Evolutionary conservation across 306 rosid species (phyloP).

Genomic region (Pyrus communis): DNA sequence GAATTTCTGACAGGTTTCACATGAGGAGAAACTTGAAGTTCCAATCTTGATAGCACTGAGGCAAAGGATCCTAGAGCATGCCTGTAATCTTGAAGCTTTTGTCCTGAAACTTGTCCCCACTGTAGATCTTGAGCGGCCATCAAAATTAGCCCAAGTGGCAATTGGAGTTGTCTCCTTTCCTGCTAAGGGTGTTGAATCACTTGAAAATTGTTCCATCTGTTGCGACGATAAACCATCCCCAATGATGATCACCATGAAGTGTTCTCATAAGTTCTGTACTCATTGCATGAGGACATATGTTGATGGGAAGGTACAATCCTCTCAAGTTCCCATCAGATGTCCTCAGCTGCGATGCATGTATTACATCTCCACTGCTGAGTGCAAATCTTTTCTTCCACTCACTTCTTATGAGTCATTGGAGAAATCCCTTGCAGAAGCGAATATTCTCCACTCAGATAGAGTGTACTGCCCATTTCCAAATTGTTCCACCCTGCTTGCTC

Average conservation of each 20-base stretch:
- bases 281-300: constrained; percentile 75
- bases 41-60: constrained; percentile 67
- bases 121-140: constrained; percentile 57
- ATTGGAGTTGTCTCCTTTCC: constrained; percentile 69
- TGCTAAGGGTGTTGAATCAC: constrained; percentile 38
- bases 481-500: constrained; percentile 76
- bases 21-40: constrained; percentile 46
- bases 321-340: constrained; percentile 77
- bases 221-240: constrained; percentile 72
- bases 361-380: constrained; percentile 53
- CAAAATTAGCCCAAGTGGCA: constrained; percentile 81
- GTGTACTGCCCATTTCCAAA: constrained; percentile 84
- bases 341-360: constrained; percentile 80
- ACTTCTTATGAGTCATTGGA: constrained; percentile 58
- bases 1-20: constrained; percentile 52
- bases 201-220: constrained; percentile 79
- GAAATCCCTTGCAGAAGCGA: constrained; percentile 55
- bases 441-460: constrained; percentile 42
- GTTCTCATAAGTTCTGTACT: constrained; percentile 86
- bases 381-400: constrained; percentile 74
- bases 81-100: constrained; percentile 59
- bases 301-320: constrained; percentile 57
- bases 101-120: constrained; percentile 51
- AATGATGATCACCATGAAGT: constrained; percentile 74
- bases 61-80: constrained; percentile 76